Conservation (phyloP, 192 early-diverging fungal species). For the Backusella macrospora region DNA sequence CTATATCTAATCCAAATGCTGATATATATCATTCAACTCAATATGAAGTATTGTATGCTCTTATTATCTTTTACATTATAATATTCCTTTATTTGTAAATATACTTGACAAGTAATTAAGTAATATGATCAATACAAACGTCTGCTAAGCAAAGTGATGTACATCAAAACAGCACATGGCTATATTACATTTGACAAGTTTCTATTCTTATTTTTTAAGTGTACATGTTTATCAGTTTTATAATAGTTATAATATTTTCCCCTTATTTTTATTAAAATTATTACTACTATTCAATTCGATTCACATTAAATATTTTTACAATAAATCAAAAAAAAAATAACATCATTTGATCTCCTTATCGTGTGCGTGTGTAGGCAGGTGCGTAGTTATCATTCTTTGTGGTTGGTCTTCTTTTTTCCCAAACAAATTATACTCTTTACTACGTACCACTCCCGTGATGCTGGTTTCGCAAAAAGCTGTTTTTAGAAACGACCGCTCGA, state of each 20-base stretch:
- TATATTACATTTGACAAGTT: not conserved
- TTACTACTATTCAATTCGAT: not conserved
- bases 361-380: not conserved
- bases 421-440: not conserved
- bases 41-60: no score
- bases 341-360: not conserved
- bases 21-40: not conserved
- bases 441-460: conserved; percentile 8
- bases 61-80: no score
- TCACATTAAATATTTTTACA: not conserved
- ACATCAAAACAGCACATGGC: conserved; percentile 3
- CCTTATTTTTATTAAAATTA: not conserved
- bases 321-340: not conserved
- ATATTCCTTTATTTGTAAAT: not conserved
- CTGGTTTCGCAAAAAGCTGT: not conserved
- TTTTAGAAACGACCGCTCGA: conserved; percentile 1
- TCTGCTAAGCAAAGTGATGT: not conserved
- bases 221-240: not conserved
- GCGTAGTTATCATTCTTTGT: not conserved
- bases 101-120: conserved; percentile 5
- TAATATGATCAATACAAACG: conserved; percentile 4
- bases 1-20: not conserved
- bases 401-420: not conserved
- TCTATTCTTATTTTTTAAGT: not conserved
- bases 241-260: not conserved